These are phyloP conservation scores for Vigna mungo DNA, from an alignment of 306 rosid species.

Conservation along the genomic window DNA sequence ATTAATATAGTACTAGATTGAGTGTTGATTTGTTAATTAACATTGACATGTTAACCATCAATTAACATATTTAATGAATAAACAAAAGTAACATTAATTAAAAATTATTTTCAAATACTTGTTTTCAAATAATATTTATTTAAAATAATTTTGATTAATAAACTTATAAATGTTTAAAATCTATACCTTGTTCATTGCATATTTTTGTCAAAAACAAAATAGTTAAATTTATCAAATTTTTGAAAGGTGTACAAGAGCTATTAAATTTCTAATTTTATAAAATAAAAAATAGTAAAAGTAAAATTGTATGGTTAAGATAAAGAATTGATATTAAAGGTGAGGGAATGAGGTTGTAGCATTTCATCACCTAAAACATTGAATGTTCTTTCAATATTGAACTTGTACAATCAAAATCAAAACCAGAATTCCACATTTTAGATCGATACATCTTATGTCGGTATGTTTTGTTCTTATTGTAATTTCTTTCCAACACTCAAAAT, in stretches of 20 bases:
- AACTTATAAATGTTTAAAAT: not conserved
- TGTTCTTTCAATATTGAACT: not conserved
- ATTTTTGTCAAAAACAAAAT: not conserved
- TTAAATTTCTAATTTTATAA: not conserved
- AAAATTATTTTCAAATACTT: too few species aligned
- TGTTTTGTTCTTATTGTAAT: not conserved
- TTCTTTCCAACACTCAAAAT: not conserved
- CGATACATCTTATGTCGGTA: slow-evolving; percentile 46
- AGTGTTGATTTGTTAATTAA: too few species aligned
- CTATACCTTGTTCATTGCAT: not conserved
- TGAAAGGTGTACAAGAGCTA: not conserved
- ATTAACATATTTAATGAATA: too few species aligned
- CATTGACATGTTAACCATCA: too few species aligned
- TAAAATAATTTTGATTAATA: too few species aligned
- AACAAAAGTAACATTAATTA: too few species aligned
- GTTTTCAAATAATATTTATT: too few species aligned
- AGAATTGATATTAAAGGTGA: not conserved
- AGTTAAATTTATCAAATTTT: too few species aligned
- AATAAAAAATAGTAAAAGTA: slow-evolving; percentile 36
- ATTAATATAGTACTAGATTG: too few species aligned
- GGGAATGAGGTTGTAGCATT: not conserved
- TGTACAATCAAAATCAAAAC: not conserved
- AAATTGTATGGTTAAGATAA: slow-evolving; percentile 31
- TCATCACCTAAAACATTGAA: not conserved
- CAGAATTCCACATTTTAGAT: not conserved